phyloP scores from a whole-genome alignment of 176 grass and related monocot species.

The Melocanna baccifera region DNA sequence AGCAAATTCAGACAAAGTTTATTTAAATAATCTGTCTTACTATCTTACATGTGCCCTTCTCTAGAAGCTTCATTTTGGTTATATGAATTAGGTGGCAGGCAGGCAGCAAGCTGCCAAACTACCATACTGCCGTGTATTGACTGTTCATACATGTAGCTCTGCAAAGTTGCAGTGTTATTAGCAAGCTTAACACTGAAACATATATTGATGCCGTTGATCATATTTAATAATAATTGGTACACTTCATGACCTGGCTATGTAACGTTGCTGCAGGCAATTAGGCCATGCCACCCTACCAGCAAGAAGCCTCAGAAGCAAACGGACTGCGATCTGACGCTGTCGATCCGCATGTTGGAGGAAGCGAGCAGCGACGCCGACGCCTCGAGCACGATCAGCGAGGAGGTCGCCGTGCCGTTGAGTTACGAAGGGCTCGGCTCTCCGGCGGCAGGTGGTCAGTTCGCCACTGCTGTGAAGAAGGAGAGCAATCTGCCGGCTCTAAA shows the following conservation, averaged over 20 bases:
- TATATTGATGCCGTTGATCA: not conserved
- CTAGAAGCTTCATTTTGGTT: constrained; percentile 26
- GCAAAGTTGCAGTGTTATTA: not conserved
- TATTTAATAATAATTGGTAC: not conserved
- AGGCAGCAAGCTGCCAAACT: constrained; percentile 10
- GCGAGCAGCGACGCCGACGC: constrained; percentile 28
- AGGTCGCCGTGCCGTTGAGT: not conserved
- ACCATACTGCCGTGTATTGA: constrained; percentile 40
- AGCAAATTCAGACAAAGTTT: not conserved
- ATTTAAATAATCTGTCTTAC: not conserved
- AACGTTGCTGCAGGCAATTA: constrained; percentile 1
- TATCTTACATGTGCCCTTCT: not conserved
- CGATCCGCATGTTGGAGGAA: constrained; percentile 37
- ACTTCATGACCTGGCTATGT: not conserved
- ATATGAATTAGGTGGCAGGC: constrained; percentile 29
- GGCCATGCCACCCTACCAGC: not conserved
- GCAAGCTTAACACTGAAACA: not conserved
- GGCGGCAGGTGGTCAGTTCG: not conserved
- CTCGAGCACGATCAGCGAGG: constrained; percentile 48
- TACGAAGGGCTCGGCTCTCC: not conserved
- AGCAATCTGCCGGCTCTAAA: constrained; percentile 32
- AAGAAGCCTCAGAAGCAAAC: not conserved
- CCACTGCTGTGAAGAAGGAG: not conserved
- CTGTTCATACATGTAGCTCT: not conserved
- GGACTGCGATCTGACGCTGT: constrained; percentile 42